These are phyloP conservation scores for Teunomyces gatunensis DNA, from an alignment of 805 yeast species.

Conservation along the genomic window DNA sequence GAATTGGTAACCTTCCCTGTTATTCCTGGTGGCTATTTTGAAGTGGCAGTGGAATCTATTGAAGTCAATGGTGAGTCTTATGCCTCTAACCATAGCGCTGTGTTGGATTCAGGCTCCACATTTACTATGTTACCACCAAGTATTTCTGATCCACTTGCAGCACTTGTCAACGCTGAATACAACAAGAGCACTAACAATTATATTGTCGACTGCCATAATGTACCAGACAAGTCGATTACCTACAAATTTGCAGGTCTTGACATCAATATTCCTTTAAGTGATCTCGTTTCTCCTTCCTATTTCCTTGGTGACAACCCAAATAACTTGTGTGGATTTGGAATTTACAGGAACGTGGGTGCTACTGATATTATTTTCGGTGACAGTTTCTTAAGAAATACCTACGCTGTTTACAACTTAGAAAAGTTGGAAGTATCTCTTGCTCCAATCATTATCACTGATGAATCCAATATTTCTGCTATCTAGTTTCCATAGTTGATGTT, in stretches of 20 bases:
- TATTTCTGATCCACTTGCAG: background rate
- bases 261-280: slow-evolving; percentile 7
- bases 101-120: slow-evolving; percentile 11
- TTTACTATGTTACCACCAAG: slow-evolving; percentile 3
- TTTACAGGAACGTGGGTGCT: background rate
- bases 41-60: slow-evolving; percentile 4
- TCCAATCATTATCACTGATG: slow-evolving; percentile 36
- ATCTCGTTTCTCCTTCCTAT: background rate
- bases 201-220: slow-evolving; percentile 6
- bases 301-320: background rate
- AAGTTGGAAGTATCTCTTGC: slow-evolving; percentile 44
- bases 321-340: background rate
- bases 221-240: slow-evolving; percentile 5
- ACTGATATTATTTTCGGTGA: slow-evolving; percentile 44
- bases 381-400: slow-evolving; percentile 49
- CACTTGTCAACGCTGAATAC: too few relatives aligned
- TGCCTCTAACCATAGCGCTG: background rate
- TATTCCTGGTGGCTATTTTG: background rate
- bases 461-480: slow-evolving; percentile 7
- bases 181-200: background rate
- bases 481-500: background rate
- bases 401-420: slow-evolving; percentile 55
- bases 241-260: slow-evolving; percentile 6
- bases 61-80: background rate
- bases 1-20: slow-evolving; percentile 6